Evolutionary conservation across 2,329 filamentous ascomycete genomes (phyloP).

Genomic region (Fusarium sp.): DNA sequence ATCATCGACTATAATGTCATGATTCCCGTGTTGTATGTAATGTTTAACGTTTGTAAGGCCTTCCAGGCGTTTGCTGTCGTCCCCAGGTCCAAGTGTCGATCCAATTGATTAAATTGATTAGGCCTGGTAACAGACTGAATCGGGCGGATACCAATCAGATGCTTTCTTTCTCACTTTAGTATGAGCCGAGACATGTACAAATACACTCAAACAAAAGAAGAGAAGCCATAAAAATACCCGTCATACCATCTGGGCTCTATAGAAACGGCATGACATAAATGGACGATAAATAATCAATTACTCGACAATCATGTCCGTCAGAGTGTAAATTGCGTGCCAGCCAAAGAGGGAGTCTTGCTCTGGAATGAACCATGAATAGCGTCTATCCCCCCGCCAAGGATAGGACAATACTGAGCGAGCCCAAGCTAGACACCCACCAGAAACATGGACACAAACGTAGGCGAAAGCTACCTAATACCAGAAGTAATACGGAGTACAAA

Average conservation of each 20-base stretch:
- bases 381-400: conserved; percentile 16
- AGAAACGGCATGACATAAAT: conserved; percentile 6
- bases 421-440: neutral
- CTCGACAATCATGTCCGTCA: conserved; percentile 12
- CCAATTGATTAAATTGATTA: conserved; percentile 19
- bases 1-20: neutral
- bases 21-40: neutral
- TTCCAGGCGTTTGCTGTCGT: conserved; percentile 2
- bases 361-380: conserved; percentile 34
- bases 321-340: conserved; percentile 30
- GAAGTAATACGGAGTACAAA: neutral
- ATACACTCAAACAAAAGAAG: conserved; percentile 12
- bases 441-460: conserved; percentile 17
- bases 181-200: no score
- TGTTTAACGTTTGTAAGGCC: neutral
- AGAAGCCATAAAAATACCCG: neutral
- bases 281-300: conserved; percentile 15
- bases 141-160: conserved; percentile 10
- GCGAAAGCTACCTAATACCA: conserved; percentile 4
- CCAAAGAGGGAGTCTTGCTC: conserved; percentile 22
- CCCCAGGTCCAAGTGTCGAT: conserved; percentile 14
- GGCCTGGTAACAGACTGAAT: conserved; percentile 13
- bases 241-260: no score
- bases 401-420: neutral
- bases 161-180: conserved; percentile 15